Evolutionary conservation across 2,329 filamentous ascomycete species (phyloP).

Genomic region (Leptographium wingfieldii): DNA sequence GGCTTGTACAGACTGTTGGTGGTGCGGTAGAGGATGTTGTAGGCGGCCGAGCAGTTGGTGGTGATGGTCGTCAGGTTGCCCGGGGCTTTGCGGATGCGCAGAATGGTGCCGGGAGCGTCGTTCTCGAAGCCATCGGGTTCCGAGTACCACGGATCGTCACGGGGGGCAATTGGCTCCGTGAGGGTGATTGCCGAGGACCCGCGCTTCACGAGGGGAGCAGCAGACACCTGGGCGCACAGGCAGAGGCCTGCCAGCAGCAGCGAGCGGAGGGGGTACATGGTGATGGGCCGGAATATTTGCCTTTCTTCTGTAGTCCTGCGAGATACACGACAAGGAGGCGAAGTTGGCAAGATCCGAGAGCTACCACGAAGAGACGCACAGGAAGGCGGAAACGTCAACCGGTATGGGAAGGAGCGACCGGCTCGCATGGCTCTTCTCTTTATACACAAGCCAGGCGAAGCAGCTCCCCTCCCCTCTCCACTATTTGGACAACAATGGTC

Average conservation of each 20-base stretch:
- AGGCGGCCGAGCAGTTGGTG: slow-evolving; percentile 14
- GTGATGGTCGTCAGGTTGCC: slow-evolving; percentile 15
- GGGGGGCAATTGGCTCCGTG: slow-evolving; percentile 10
- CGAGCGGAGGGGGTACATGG: background rate
- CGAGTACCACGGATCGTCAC: slow-evolving; percentile 21
- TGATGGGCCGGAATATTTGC: background rate
- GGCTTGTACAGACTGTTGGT: slow-evolving; percentile 21
- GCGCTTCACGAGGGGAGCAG: background rate
- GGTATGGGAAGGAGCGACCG: background rate
- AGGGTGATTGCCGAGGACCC: background rate
- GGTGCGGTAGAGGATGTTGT: slow-evolving; percentile 26
- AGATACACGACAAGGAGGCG: background rate
- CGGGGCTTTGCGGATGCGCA: slow-evolving; percentile 18
- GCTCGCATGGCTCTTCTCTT: background rate
- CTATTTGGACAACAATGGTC: no score
- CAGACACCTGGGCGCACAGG: background rate
- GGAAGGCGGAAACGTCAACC: no score
- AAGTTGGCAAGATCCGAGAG: background rate
- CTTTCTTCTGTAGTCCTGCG: background rate
- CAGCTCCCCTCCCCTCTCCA: no score
- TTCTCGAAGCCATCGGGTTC: slow-evolving; percentile 18
- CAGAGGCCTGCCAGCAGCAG: background rate
- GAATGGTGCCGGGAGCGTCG: slow-evolving; percentile 16
- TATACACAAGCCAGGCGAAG: background rate
- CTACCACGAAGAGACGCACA: no score